These are phyloP conservation scores for Apodospora peruviana DNA, from an alignment of 495 filamentous ascomycete genomes.

Conservation along the genomic window DNA sequence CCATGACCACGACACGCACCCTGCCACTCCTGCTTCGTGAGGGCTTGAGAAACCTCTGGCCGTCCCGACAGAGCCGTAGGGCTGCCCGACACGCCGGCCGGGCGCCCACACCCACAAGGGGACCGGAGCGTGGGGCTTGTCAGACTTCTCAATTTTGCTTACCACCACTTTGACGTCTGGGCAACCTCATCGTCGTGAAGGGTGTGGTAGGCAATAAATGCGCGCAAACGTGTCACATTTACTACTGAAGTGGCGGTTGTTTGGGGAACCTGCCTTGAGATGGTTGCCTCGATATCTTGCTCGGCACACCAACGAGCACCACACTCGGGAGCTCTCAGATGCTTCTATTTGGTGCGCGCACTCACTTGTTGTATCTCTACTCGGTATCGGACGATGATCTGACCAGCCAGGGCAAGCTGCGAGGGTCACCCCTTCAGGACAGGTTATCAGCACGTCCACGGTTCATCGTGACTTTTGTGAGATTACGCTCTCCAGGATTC, in stretches of 20 bases:
- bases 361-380: too few species aligned
- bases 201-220: background rate
- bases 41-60: background rate
- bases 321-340: too few species aligned
- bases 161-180: background rate
- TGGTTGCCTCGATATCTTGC: constrained; percentile 1
- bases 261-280: too few species aligned
- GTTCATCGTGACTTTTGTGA: too few species aligned
- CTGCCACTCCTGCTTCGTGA: background rate
- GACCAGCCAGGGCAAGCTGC: too few species aligned
- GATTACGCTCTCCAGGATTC: too few species aligned
- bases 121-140: background rate
- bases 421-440: too few species aligned
- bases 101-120: background rate
- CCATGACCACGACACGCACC: background rate
- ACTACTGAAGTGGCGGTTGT: too few species aligned
- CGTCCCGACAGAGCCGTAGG: constrained; percentile 9
- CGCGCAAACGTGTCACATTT: too few species aligned
- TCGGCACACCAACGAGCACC: background rate
- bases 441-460: too few species aligned
- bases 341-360: too few species aligned
- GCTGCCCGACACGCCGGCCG: background rate
- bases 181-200: background rate
- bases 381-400: too few species aligned
- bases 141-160: background rate